Conservation (phyloP, 2,329 filamentous ascomycete genomes). For the Diplodia scrobiculata region DNA sequence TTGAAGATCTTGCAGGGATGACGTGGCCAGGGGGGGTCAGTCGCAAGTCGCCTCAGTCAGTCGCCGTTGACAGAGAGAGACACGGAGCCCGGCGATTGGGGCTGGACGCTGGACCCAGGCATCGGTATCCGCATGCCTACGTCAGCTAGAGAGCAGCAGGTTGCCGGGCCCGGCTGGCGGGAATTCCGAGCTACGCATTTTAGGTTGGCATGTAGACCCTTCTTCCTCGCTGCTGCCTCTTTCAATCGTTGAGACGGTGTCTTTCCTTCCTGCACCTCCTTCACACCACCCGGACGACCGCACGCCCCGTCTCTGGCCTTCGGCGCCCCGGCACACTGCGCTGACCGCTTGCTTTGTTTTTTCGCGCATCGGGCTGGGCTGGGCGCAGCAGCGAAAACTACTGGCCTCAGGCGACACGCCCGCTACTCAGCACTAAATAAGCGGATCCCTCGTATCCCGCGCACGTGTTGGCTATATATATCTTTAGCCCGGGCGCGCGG, state of each 20-base stretch:
- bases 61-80: neutral
- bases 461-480: constrained; percentile 20
- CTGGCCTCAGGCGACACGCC: neutral
- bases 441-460: constrained; percentile 15
- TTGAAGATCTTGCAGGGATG: neutral
- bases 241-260: neutral
- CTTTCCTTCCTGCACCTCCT: neutral
- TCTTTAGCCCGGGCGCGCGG: constrained; percentile 7
- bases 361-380: neutral
- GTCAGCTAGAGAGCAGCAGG: neutral
- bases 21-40: neutral
- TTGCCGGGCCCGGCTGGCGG: neutral
- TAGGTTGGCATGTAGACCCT: neutral
- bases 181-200: neutral
- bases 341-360: neutral
- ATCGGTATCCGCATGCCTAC: neutral
- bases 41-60: neutral
- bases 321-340: neutral
- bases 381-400: neutral
- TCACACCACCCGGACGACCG: neutral
- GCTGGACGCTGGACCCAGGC: neutral
- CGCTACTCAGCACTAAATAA: constrained; percentile 12
- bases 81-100: neutral
- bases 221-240: neutral
- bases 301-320: neutral